Base-by-base conservation (phyloP, 2,329 filamentous ascomycete species). In the Fusarium redolens region DNA sequence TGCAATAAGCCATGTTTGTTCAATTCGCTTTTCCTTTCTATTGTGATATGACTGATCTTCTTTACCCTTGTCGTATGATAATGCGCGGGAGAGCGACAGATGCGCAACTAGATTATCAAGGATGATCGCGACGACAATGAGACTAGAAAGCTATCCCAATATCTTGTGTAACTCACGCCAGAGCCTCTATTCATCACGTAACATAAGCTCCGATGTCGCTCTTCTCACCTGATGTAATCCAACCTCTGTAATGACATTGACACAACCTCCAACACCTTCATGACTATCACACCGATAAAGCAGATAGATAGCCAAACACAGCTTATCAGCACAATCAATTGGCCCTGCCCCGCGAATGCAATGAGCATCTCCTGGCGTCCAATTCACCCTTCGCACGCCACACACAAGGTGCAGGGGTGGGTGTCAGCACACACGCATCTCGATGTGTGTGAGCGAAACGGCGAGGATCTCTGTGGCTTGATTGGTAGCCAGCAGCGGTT, bases 251-350 rank as follows among this genome's bases (percentile, higher is more conserved):
- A 52, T 47, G 55, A 58, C 15, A 58, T 72, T 56, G 55, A 68
- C 70, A 71, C 70, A 56, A 71, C 71, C 56, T 60, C 68, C 68
- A 59, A 45, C 37, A 47, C 4, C 7, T 17, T 5, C 18, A 28
- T 38, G 22, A 37, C 22, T 52, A 52, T n/a, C 57, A 33, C 54
- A 35, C 54, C 54, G 54, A 56, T 47, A 67, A 25, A 35, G 44
- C 41, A 51, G 54, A 54, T 38, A 70, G 56, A 50, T 33, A 69
- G 37, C 55, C 40, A 44, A 52, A 55, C 28, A 56, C 62, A 59
- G 63, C 73, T 75, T 76, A 75, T 76, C 73, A 71, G 61, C n/a
- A 35, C 64, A 52, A 66, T 55, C 61, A 64, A 56, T 37, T 45
- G 56, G 56, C 35, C 56, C 65, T 63, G 68, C 72, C 73, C 67